Evolutionary conservation across 2,329 filamentous ascomycete genomes (phyloP).

Genomic region (Phialemonium atrogriseum): DNA sequence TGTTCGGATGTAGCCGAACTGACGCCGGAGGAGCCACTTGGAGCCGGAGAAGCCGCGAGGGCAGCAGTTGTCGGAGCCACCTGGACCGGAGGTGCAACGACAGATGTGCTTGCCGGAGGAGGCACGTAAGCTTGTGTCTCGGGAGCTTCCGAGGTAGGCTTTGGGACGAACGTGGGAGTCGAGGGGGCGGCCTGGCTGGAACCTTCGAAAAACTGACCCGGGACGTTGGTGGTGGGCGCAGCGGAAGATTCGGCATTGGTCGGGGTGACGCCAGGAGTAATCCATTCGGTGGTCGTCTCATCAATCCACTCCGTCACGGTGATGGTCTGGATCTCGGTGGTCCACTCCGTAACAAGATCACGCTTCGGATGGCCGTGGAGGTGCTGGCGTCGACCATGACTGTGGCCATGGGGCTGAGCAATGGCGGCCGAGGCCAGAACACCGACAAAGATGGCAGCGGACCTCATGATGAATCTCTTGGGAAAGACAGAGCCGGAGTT

Average conservation of each 20-base stretch:
- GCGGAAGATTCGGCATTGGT: conserved; percentile 13
- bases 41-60: conserved; percentile 13
- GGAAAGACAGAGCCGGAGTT: conserved; percentile 7
- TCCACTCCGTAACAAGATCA: conserved; percentile 34
- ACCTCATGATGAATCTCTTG: conserved; percentile 30
- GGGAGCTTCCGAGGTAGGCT: conserved; percentile 14
- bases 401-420: conserved; percentile 38
- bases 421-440: conserved; percentile 35
- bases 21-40: conserved; percentile 12
- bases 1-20: conserved; percentile 24
- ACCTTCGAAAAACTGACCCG: conserved; percentile 26
- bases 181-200: conserved; percentile 5
- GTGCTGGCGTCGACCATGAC: conserved; percentile 27
- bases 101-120: conserved; percentile 11
- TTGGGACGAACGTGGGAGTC: conserved; percentile 10
- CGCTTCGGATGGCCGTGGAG: conserved; percentile 31
- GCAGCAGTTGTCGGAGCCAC: conserved; percentile 10
- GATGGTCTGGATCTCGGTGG: conserved; percentile 41
- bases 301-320: conserved; percentile 42
- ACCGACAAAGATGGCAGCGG: conserved; percentile 29
- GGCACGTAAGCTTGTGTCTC: conserved; percentile 11
- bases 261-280: conserved; percentile 22
- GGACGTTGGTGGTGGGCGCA: conserved; percentile 12
- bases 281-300: conserved; percentile 35
- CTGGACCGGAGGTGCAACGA: conserved; percentile 8